Conservation (phyloP, 106 monocot genomes). For the Gastrodia elata region DNA sequence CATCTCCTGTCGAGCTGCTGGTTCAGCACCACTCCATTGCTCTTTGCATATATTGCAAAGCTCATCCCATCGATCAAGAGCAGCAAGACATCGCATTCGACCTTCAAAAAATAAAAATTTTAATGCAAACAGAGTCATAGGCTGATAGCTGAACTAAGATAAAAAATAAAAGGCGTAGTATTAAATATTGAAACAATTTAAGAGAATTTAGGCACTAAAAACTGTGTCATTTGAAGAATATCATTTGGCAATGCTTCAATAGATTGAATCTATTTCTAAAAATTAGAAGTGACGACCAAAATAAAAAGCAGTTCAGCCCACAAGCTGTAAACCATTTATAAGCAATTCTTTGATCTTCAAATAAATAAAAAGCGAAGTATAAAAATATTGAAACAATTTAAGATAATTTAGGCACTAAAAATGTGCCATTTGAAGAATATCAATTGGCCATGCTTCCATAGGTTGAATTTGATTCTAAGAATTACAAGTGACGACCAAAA, state of each 20-base stretch:
- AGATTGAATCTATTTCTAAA: too few relatives aligned
- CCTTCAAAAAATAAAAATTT: slow-evolving; percentile 24
- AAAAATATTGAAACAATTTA: background rate
- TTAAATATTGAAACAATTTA: background rate
- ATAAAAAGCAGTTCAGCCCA: too few relatives aligned
- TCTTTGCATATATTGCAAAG: slow-evolving; percentile 82
- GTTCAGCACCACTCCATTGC: slow-evolving; percentile 88
- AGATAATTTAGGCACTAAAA: background rate
- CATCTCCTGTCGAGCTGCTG: slow-evolving; percentile 86
- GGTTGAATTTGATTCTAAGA: too few relatives aligned
- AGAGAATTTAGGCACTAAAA: background rate
- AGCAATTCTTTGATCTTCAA: too few relatives aligned
- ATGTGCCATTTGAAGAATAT: background rate
- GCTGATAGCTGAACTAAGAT: background rate
- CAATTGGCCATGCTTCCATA: background rate
- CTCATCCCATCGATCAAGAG: slow-evolving; percentile 96
- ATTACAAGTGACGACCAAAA: background rate
- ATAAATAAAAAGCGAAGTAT: background rate
- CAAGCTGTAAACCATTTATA: too few relatives aligned
- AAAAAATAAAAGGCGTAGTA: background rate
- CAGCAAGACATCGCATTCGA: slow-evolving; percentile 97
- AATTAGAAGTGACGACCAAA: too few relatives aligned
- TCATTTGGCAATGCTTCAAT: background rate
- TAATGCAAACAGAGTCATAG: background rate
- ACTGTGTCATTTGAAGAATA: background rate